Base-by-base conservation (phyloP, 768 basidiomycete genomes). In the Tricholoma terreum region DNA sequence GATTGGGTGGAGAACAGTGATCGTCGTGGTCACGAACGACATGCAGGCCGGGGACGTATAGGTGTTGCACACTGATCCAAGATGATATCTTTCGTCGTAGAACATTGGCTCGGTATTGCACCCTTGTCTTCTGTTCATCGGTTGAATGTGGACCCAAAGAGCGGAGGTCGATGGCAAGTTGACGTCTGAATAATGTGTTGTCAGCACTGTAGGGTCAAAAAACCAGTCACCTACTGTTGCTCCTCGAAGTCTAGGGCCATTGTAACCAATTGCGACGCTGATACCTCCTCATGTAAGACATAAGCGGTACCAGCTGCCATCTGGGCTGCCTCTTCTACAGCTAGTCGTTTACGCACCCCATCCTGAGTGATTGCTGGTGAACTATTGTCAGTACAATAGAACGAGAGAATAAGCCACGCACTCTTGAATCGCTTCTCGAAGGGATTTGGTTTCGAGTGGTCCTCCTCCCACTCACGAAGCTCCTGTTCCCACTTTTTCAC, bases 201-300 rank as follows among this genome's bases (percentile, higher is more conserved):
- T 35, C 14, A 31, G 22, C 33, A 19, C 9, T 35, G 36, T 34
- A 21, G 8, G 43, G 14, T 21, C 9, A 14, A 21, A 31, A n/a
- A 55, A 46, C 17, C n/a, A 3, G 31, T 21, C 15, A 59, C 58
- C 8, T 52, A 62, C 61, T 59, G 58, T 43, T 62, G 61, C 49
- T 59, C 58, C 15, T 62, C 56, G 2, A 62, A 48, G 33, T 62
- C 55, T 9, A 62, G 52, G 4, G 55, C 61, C 33, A 46, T 45
- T 27, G 36, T 57, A 15, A 62, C 14, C 9, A 38, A 35, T 17
- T 40, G 51, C 19, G 30, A 42, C 22, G 27, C 42, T 33, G 43
- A 55, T 46, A 55, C 34, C 19, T 24, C 54, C 15, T 55, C 42
- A 38, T 55, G 54, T 3, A 55, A 27, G 9, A 55, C 17, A 34